phyloP scores from a whole-genome alignment of 192 early-diverging fungal genomes.

The Allomyces macrogynus region DNA sequence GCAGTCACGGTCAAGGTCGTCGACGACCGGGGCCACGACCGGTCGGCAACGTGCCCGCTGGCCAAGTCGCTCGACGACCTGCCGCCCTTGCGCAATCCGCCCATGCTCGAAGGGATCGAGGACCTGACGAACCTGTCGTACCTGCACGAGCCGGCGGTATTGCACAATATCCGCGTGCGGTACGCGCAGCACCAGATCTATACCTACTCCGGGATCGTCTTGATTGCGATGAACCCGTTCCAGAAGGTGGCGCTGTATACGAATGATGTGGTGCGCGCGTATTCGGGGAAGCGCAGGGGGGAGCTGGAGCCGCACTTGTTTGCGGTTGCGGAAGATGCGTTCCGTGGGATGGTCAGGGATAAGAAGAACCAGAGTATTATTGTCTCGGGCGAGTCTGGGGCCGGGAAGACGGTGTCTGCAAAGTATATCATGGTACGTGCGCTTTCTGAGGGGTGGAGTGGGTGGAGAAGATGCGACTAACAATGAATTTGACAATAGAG shows the following conservation, averaged over 20 bases:
- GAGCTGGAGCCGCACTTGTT: conserved; percentile 97
- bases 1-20: neutral
- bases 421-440: conserved; percentile 85
- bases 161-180: conserved; percentile 77
- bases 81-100: conserved; percentile 86
- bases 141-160: conserved; percentile 84
- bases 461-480: no score
- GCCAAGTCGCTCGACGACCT: conserved; percentile 39
- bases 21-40: neutral
- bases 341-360: conserved; percentile 82
- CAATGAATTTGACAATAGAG: conserved; percentile 9
- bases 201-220: conserved; percentile 95
- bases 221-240: conserved; percentile 96
- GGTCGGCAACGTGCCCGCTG: neutral
- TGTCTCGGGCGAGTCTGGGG: conserved; percentile 89
- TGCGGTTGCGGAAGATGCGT: conserved; percentile 95
- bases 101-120: conserved; percentile 66
- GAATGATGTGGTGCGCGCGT: conserved; percentile 78
- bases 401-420: conserved; percentile 90
- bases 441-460: conserved; percentile 27
- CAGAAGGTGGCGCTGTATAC: conserved; percentile 65
- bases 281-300: conserved; percentile 77
- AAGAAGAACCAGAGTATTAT: conserved; percentile 96
- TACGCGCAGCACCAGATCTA: conserved; percentile 89
- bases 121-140: conserved; percentile 84